Percentiles rank a stretch among this genome's conserved stretches.
phyloP scores from a whole-genome alignment of 257 asterid species.

The Solanum gracilifrons region DNA sequence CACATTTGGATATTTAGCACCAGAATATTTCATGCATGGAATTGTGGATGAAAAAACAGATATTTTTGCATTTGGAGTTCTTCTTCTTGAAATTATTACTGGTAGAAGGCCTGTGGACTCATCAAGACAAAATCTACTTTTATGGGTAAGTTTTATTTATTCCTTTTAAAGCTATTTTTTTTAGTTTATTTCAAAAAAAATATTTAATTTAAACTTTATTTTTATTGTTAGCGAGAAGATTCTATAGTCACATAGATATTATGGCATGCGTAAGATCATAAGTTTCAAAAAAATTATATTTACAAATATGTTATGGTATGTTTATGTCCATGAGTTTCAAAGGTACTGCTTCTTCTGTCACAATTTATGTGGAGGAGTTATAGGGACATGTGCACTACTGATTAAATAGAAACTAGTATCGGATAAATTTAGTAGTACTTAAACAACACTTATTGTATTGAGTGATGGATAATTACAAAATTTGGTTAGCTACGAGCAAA shows the following conservation, averaged over 20 bases:
- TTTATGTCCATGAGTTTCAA: not conserved
- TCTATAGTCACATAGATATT: not conserved
- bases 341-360: not conserved
- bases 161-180: not conserved
- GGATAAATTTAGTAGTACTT: not conserved
- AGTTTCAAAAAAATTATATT: accelerated
- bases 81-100: conserved; percentile 71
- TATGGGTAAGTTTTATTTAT: conserved; percentile 42
- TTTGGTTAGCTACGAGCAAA: not conserved
- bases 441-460: not conserved
- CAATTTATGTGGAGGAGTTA: not conserved
- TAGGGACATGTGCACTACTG: not conserved
- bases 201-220: not conserved
- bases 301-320: not conserved
- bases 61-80: conserved; percentile 72
- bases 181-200: not conserved
- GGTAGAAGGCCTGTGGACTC: conserved; percentile 72
- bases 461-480: not conserved
- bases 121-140: conserved; percentile 40
- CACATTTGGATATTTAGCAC: conserved; percentile 82
- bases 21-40: conserved; percentile 84
- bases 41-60: conserved; percentile 83
- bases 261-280: not conserved
- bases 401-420: not conserved
- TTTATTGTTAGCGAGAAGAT: not conserved